Evolutionary conservation across 2,329 filamentous ascomycete species (phyloP), one percentile per base, ranked within the genome.

Genomic region (Proliferodiscus dingleyae): DNA sequence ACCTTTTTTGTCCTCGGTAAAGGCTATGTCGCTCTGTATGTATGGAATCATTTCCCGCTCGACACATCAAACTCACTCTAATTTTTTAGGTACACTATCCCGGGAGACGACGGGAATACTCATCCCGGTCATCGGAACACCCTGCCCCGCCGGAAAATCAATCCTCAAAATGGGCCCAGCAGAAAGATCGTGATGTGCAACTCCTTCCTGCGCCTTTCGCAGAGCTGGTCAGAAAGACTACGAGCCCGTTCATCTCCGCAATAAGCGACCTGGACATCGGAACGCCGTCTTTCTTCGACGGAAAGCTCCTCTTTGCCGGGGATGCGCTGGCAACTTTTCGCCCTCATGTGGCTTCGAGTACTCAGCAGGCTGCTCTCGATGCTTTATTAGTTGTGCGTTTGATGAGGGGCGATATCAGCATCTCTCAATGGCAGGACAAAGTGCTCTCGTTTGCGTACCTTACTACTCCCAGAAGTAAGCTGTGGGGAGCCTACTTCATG

Each of bases 271-370:
- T 67, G 1, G 38, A 67, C 2, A 63, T 60, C 16, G 61, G 63
- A 0, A 48, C 51, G 7, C 58, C 67, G 24, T 58, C 64, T 43
- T 70, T 64, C 39, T 50, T 64, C 13, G 58, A 59, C 26, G 67
- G 65, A 0, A 68, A 64, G 43, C 57, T 71, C 0, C 49, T 73
- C n/a, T 51, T 73, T 2, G 58, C 70, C 2, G 55, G 56, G 1
- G 71, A 73, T 51, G 67, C 70, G 1, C 49, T 72, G 1, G 68
- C 69, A 0, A 65, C 66, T 0, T 71, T 73, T 41, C 52, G 71
- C 3, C 69, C 71, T 3, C 71, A 73, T 51, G 68, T 68, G 2
- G 70, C 68, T 4, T 64, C 65, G 3, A 69, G 68, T 19, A 71
- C 69, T 1, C 66, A 62, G 8, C 70, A 73, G 49, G 63, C 63